Evolutionary conservation across 164 flowering plant genomes (phyloP).

Genomic region (Paratinospora sagittata): DNA sequence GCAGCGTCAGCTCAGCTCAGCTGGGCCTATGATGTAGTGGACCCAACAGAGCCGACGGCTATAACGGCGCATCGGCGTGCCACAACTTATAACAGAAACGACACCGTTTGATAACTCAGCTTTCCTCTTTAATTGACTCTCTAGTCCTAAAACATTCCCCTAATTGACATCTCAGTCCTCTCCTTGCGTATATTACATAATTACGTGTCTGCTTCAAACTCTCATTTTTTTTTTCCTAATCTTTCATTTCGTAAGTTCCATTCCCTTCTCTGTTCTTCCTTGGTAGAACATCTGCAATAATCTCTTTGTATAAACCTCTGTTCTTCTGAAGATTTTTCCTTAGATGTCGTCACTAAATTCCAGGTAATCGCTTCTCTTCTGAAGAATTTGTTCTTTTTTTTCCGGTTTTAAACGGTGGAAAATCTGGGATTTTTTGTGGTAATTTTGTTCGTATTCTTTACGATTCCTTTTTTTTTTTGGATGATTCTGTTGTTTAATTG

Average conservation of each 20-base stretch:
- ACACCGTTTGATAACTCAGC: conserved; percentile 12
- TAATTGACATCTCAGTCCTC: not conserved
- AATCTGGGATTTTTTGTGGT: not conserved
- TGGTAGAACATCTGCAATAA: not conserved
- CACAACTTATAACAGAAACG: not conserved
- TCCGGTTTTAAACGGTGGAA: not conserved
- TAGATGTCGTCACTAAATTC: conserved; percentile 10
- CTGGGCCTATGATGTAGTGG: not conserved
- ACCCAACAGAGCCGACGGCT: not conserved
- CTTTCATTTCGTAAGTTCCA: not conserved
- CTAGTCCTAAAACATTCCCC: not conserved
- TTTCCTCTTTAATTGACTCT: not conserved
- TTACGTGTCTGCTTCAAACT: not conserved
- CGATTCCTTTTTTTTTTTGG: not conserved
- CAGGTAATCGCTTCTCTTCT: conserved; percentile 6
- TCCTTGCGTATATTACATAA: not conserved
- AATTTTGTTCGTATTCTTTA: not conserved
- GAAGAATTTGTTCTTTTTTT: not conserved
- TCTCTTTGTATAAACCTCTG: not conserved
- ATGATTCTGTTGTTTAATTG: not conserved
- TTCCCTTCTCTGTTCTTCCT: not conserved
- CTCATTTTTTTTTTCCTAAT: not conserved
- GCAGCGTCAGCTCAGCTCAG: not conserved
- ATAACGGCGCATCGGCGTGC: conserved; percentile 14
- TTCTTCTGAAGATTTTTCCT: not conserved